Conservation (phyloP, 2,329 filamentous ascomycete species). For the Pyrenophora seminiperda region DNA sequence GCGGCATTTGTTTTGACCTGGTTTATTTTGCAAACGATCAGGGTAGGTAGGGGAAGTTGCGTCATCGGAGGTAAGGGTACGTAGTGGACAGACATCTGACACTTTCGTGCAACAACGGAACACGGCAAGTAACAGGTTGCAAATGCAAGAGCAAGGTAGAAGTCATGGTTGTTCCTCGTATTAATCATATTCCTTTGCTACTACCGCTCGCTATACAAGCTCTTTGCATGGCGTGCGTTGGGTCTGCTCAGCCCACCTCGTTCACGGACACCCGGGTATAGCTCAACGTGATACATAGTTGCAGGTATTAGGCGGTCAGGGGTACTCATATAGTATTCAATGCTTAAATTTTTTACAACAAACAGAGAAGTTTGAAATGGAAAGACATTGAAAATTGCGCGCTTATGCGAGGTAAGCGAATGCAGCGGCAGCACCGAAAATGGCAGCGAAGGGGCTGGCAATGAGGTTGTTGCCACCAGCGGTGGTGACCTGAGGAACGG, state of each 20-base stretch:
- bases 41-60: too few relatives aligned
- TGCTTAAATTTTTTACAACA: conserved; percentile 24
- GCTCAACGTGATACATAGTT: conserved; percentile 23
- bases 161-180: too few relatives aligned
- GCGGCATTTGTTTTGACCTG: too few relatives aligned
- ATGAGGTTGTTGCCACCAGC: conserved; percentile 38
- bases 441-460: conserved; percentile 47
- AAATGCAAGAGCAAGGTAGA: too few relatives aligned
- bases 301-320: conserved; percentile 15
- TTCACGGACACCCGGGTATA: conserved; percentile 1
- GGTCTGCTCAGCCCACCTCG: neutral
- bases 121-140: too few relatives aligned
- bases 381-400: neutral
- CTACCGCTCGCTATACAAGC: conserved; percentile 31
- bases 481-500: conserved; percentile 23
- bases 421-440: conserved; percentile 50
- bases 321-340: conserved; percentile 22
- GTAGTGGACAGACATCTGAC: too few relatives aligned
- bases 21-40: too few relatives aligned
- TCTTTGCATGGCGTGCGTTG: conserved; percentile 27
- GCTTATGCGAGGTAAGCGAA: conserved; percentile 50
- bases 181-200: conserved; percentile 21
- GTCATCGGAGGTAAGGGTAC: too few relatives aligned
- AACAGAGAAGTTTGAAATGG: conserved; percentile 8
- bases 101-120: too few relatives aligned